Evolutionary conservation across 768 basidiomycete genomes (phyloP).

Genomic region (Cyathus striatus): DNA sequence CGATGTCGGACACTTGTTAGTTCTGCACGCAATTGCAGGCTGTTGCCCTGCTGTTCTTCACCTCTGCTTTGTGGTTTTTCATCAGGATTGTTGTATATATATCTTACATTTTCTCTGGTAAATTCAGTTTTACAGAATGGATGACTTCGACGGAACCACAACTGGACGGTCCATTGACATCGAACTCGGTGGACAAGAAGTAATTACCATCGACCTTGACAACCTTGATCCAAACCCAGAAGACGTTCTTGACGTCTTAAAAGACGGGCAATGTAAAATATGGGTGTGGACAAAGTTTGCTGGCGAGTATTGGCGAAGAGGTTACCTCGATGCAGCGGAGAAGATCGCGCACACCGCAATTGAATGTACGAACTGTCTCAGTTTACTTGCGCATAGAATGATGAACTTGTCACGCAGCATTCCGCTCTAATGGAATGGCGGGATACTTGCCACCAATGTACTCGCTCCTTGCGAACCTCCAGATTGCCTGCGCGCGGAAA

Average conservation of each 20-base stretch:
- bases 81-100: no score
- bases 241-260: slow-evolving; percentile 68
- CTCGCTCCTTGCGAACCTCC: slow-evolving; percentile 80
- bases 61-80: no score
- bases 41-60: no score
- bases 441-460: slow-evolving; percentile 67
- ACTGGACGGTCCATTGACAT: slow-evolving; percentile 64
- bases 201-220: slow-evolving; percentile 87
- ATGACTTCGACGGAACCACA: slow-evolving; percentile 19
- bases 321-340: slow-evolving; percentile 71
- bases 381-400: slow-evolving; percentile 7
- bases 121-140: no score
- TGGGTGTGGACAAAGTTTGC: slow-evolving; percentile 82
- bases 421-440: slow-evolving; percentile 42
- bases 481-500: slow-evolving; percentile 70
- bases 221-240: slow-evolving; percentile 76
- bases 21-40: no score
- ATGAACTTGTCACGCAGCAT: slow-evolving; percentile 29
- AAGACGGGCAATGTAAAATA: slow-evolving; percentile 65
- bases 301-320: slow-evolving; percentile 83
- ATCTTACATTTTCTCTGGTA: no score
- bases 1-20: no score
- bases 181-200: slow-evolving; percentile 77
- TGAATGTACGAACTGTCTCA: slow-evolving; percentile 43
- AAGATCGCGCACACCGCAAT: slow-evolving; percentile 65